Conservation (phyloP, 2,329 filamentous ascomycete genomes). For the Clarireedia sp. region DNA sequence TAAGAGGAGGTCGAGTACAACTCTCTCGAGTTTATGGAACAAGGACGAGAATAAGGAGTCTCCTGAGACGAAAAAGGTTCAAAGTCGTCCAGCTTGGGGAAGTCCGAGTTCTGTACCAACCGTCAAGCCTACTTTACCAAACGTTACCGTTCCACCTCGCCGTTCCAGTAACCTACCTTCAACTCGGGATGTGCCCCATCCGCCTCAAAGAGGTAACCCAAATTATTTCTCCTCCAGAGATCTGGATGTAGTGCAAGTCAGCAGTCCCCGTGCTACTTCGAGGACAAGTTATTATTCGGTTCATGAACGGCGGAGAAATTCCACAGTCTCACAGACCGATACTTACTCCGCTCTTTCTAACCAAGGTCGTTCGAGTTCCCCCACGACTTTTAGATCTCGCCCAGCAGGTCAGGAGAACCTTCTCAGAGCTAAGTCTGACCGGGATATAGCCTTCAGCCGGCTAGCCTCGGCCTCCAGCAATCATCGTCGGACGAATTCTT, state of each 20-base stretch:
- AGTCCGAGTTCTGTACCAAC: constrained; percentile 17
- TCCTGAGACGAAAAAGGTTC: constrained; percentile 21
- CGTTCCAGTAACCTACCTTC: constrained; percentile 27
- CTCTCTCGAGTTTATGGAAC: constrained; percentile 41
- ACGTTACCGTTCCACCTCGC: constrained; percentile 28
- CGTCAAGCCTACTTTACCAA: constrained; percentile 20
- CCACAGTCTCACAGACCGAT: constrained; percentile 48
- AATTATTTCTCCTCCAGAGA: constrained; percentile 36
- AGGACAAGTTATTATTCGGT: constrained; percentile 43
- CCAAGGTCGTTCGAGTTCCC: constrained; percentile 37
- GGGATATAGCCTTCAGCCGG: constrained; percentile 23
- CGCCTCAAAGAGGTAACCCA: constrained; percentile 32
- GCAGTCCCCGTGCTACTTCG: constrained; percentile 34
- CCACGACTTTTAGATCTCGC: constrained; percentile 30
- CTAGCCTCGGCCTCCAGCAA: constrained; percentile 20
- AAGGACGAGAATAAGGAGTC: constrained; percentile 34
- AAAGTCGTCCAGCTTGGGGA: constrained; percentile 23
- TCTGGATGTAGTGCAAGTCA: constrained; percentile 24
- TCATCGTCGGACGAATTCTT: constrained; percentile 27
- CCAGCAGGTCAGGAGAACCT: constrained; percentile 27
- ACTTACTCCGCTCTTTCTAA: constrained; percentile 45
- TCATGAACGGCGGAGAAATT: constrained; percentile 44
- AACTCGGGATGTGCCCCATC: constrained; percentile 30
- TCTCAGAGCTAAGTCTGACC: constrained; percentile 31
- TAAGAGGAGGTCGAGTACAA: constrained; percentile 41